Evolutionary conservation across 2,329 filamentous ascomycete species (phyloP).

Genomic region (Stagonosporopsis vannaccii): DNA sequence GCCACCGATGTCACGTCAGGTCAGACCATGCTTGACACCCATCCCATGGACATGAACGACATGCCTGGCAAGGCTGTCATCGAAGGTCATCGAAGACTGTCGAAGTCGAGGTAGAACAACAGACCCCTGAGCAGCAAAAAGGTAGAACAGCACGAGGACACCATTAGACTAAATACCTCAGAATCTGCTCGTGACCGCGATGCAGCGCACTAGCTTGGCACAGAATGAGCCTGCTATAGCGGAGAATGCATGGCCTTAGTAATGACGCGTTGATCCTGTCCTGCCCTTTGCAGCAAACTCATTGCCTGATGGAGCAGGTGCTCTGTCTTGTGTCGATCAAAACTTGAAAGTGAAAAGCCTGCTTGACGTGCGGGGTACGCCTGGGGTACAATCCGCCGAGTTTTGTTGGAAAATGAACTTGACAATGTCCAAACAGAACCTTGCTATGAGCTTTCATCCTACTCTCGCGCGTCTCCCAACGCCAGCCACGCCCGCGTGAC

Average conservation of each 20-base stretch:
- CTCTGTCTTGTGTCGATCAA: conserved; percentile 1
- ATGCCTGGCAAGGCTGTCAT: neutral
- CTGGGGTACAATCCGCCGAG: neutral
- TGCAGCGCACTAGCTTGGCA: neutral
- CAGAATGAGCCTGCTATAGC: conserved; percentile 5
- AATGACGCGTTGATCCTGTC: neutral
- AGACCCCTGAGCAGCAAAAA: neutral
- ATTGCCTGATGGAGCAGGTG: conserved; percentile 32
- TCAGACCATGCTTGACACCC: neutral
- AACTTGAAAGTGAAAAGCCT: neutral
- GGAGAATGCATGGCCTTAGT: conserved; percentile 13
- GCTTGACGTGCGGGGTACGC: neutral
- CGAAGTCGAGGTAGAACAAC: neutral
- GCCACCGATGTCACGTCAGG: conserved; percentile 4
- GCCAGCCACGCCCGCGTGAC: conserved; percentile 20
- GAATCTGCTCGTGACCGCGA: neutral
- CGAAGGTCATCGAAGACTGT: neutral
- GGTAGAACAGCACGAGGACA: conserved; percentile 5
- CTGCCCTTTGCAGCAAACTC: conserved; percentile 18
- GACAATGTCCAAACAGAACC: neutral
- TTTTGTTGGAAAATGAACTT: neutral
- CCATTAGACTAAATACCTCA: conserved; percentile 9
- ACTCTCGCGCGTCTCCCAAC: neutral
- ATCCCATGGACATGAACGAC: neutral
- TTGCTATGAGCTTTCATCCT: neutral